Evolutionary conservation across 2,329 filamentous ascomycete species (phyloP).

Genomic region (Botrytis porri): DNA sequence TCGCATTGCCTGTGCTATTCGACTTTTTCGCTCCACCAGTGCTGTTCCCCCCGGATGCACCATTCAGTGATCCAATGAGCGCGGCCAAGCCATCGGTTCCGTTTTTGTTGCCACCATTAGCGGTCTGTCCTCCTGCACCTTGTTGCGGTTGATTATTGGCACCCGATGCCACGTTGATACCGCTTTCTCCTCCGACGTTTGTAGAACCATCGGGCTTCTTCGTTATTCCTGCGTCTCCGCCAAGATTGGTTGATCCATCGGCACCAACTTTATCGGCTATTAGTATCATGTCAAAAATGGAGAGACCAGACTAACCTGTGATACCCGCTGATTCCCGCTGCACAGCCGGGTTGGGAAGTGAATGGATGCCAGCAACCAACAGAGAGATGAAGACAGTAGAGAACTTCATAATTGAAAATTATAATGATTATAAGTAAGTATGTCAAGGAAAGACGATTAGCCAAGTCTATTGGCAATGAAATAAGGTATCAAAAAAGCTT

Average conservation of each 20-base stretch:
- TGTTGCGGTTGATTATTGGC: background rate
- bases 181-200: conserved; percentile 4
- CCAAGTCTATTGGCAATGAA: conserved; percentile 12
- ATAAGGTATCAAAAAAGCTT: background rate
- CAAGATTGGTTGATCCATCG: conserved; percentile 9
- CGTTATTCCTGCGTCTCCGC: background rate
- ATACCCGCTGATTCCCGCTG: conserved; percentile 13
- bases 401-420: conserved; percentile 10
- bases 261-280: background rate
- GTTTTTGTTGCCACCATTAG: background rate
- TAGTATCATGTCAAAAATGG: background rate
- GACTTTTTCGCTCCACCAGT: conserved; percentile 13
- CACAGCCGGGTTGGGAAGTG: background rate
- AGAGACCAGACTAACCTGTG: background rate
- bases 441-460: background rate
- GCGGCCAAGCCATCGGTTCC: background rate
- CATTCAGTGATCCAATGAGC: conserved; percentile 10
- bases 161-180: conserved; percentile 4
- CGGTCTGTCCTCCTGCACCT: background rate
- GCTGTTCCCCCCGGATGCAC: conserved; percentile 1
- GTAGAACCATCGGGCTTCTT: conserved; percentile 13
- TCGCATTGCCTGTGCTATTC: conserved; percentile 3
- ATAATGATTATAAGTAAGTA: background rate
- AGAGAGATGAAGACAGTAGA: conserved; percentile 11
- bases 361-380: conserved; percentile 16